phyloP scores from a whole-genome alignment of 495 filamentous ascomycete genomes.

The Xylaria intraflava region DNA sequence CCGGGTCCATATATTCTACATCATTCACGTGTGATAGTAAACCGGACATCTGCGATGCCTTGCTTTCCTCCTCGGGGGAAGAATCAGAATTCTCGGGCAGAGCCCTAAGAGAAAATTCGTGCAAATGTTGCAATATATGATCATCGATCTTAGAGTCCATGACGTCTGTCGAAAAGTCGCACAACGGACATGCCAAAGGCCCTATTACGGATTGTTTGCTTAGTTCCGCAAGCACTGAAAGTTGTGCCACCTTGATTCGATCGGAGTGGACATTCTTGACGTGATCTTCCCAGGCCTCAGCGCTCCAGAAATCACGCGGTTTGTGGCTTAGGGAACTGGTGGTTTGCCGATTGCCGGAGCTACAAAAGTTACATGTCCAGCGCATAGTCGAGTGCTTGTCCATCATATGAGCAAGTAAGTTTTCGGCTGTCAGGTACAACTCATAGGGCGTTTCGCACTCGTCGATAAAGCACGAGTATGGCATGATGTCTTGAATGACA shows the following conservation, averaged over 20 bases:
- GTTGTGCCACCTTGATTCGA: background rate
- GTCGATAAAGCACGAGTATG: background rate
- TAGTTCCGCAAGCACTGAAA: background rate
- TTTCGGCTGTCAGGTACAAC: background rate
- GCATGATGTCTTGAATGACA: background rate
- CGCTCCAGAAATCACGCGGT: background rate
- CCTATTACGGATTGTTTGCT: background rate
- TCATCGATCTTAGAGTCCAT: background rate
- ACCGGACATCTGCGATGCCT: background rate
- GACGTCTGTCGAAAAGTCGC: background rate
- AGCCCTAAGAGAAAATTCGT: background rate
- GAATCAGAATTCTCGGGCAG: background rate
- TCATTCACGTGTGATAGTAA: background rate
- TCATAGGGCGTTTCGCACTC: background rate
- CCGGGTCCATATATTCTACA: background rate
- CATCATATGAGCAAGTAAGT: background rate
- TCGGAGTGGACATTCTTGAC: background rate
- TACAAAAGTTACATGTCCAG: constrained; percentile 1
- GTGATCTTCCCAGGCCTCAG: background rate
- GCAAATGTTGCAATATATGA: background rate
- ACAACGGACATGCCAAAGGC: background rate
- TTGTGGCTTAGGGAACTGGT: background rate
- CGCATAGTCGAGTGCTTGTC: background rate
- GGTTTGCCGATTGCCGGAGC: background rate
- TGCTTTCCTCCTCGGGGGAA: background rate